Percentiles rank a stretch among this genome's conserved stretches.
These are phyloP conservation scores for Glarea lozoyensis DNA, from an alignment of 495 filamentous ascomycete species.

Conservation along the genomic window DNA sequence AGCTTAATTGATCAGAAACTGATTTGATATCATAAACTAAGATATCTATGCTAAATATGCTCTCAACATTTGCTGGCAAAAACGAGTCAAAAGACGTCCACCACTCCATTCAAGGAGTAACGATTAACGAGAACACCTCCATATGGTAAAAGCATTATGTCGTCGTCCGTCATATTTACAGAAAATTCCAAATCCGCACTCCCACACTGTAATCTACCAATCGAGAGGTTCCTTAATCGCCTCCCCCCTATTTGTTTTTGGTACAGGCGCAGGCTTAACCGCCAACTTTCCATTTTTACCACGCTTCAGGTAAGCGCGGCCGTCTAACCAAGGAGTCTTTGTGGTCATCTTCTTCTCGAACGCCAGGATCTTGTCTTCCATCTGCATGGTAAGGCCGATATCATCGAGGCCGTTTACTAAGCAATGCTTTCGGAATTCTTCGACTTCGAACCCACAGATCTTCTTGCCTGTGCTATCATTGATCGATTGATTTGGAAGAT, in stretches of 20 bases:
- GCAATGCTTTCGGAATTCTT: constrained; percentile 89
- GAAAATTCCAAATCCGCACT: no score
- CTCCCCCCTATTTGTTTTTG: constrained; percentile 85
- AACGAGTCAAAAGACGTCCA: no score
- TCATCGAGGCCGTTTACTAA: constrained; percentile 93
- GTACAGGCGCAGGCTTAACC: constrained; percentile 75
- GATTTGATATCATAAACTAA: no score
- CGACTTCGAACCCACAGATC: constrained; percentile 74
- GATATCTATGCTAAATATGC: no score
- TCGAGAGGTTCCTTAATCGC: constrained; percentile 80
- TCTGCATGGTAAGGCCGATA: constrained; percentile 88
- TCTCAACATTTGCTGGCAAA: no score
- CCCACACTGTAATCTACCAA: no score
- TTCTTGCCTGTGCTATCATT: constrained; percentile 62
- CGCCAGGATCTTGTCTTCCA: constrained; percentile 75
- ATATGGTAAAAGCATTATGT: no score
- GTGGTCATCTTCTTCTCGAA: constrained; percentile 71
- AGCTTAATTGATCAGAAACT: no score
- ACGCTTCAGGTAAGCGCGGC: constrained; percentile 71
- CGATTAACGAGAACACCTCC: no score
- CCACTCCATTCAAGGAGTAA: no score
- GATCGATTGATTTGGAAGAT: constrained; percentile 79
- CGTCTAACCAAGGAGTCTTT: constrained; percentile 90
- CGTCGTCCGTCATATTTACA: no score
- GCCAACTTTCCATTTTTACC: constrained; percentile 58